Conservation (phyloP, 805 yeast species). For the Zygoascus bituminiphila region DNA sequence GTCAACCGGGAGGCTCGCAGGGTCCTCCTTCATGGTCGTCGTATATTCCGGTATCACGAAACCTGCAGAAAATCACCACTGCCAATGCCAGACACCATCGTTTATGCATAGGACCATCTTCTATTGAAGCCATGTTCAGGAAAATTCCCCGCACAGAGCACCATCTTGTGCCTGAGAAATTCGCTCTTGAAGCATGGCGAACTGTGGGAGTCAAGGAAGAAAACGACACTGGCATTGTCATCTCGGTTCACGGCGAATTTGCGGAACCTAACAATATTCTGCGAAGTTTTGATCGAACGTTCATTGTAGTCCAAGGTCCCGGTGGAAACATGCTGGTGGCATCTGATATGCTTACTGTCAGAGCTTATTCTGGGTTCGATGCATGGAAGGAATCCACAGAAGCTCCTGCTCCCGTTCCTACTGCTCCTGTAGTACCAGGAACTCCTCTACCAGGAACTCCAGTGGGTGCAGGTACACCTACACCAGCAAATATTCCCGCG, state of each 20-base stretch:
- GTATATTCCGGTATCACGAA: slow-evolving; percentile 68
- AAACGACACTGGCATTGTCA: slow-evolving; percentile 65
- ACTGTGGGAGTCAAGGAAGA: slow-evolving; percentile 42
- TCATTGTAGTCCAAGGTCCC: slow-evolving; percentile 64
- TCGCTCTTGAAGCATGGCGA: slow-evolving; percentile 65
- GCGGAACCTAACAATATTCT: slow-evolving; percentile 43
- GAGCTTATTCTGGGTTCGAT: slow-evolving; percentile 46
- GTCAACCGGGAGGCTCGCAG: slow-evolving; percentile 19
- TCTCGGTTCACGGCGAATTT: slow-evolving; percentile 77
- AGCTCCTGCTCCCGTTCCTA: slow-evolving; percentile 12
- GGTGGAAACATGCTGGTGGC: slow-evolving; percentile 73
- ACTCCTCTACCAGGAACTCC: slow-evolving; percentile 6
- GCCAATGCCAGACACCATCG: slow-evolving; percentile 45
- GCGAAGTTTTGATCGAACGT: slow-evolving; percentile 80
- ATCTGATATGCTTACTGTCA: slow-evolving; percentile 67
- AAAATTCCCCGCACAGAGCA: slow-evolving; percentile 77
- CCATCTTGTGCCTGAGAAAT: slow-evolving; percentile 46
- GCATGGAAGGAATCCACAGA: slow-evolving; percentile 40
- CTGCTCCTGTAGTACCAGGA: slow-evolving; percentile 4
- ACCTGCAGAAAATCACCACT: slow-evolving; percentile 52
- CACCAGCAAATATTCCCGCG: slow-evolving; percentile 13
- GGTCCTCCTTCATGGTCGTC: slow-evolving; percentile 23
- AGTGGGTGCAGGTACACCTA: slow-evolving; percentile 14
- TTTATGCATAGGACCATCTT: slow-evolving; percentile 60
- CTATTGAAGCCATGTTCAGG: slow-evolving; percentile 51